A percentile compares a stretch with the other conserved stretches of the same genome.
Evolutionary conservation across 192 early-diverging fungal genomes (phyloP).

Genomic region (Entomortierella beljakovae): DNA sequence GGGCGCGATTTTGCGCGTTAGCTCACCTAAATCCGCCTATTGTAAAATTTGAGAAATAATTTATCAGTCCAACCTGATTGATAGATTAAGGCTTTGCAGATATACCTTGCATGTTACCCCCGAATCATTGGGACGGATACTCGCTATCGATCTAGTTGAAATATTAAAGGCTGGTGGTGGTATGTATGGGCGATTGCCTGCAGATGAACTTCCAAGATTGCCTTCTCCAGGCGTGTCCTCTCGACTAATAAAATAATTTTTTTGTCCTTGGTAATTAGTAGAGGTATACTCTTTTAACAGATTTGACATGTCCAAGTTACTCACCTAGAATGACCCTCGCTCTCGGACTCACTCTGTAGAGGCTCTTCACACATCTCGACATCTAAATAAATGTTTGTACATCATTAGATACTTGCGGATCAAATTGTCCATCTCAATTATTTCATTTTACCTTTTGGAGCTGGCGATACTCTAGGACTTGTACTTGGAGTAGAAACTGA

Average conservation of each 20-base stretch:
- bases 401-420: not conserved
- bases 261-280: too few relatives aligned
- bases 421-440: not conserved
- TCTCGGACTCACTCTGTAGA: too few relatives aligned
- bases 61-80: too few relatives aligned
- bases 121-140: not conserved
- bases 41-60: not conserved
- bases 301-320: too few relatives aligned
- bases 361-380: too few relatives aligned
- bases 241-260: not conserved
- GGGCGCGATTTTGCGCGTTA: not conserved
- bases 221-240: constrained; percentile 26
- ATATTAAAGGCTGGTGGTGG: not conserved
- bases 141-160: not conserved
- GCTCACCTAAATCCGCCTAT: not conserved
- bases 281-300: too few relatives aligned
- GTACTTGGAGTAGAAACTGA: not conserved
- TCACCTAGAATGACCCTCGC: too few relatives aligned
- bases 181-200: not conserved
- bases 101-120: too few relatives aligned
- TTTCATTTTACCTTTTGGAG: not conserved
- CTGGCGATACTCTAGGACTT: not conserved
- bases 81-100: too few relatives aligned
- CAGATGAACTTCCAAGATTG: constrained; percentile 17
- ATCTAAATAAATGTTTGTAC: too few relatives aligned